phyloP scores from a whole-genome alignment of 495 filamentous ascomycete species.

The Bombardia bombarda region DNA sequence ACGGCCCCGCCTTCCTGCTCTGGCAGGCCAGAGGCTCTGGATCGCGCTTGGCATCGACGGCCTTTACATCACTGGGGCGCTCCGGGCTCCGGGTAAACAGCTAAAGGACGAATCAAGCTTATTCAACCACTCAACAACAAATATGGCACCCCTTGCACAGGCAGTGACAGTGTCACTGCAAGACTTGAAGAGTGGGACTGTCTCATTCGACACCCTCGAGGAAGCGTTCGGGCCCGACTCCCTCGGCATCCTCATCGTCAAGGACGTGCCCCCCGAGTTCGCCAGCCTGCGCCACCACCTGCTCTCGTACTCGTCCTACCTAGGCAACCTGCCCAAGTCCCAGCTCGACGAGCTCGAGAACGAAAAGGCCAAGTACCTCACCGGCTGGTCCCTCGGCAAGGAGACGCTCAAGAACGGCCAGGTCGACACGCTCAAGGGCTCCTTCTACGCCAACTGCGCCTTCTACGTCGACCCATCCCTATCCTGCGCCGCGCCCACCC shows the following conservation, averaged over 20 bases:
- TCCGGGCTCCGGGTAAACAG: too few species aligned
- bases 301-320: constrained; percentile 79
- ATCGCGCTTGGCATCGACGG: too few species aligned
- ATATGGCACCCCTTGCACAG: constrained; percentile 37
- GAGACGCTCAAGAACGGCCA: constrained; percentile 86
- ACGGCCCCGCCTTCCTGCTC: too few species aligned
- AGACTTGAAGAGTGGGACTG: constrained; percentile 46
- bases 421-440: constrained; percentile 90
- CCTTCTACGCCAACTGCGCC: constrained; percentile 93
- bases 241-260: constrained; percentile 86
- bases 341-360: constrained; percentile 64
- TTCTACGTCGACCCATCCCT: constrained; percentile 70
- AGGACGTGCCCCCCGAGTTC: constrained; percentile 69
- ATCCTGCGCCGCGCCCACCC: constrained; percentile 49
- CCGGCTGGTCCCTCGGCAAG: constrained; percentile 79
- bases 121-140: too few species aligned
- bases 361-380: constrained; percentile 53
- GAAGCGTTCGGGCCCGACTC: constrained; percentile 88
- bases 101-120: too few species aligned
- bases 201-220: constrained; percentile 66
- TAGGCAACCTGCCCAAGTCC: constrained; percentile 69
- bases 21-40: too few species aligned
- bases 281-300: constrained; percentile 57
- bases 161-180: constrained; percentile 45
- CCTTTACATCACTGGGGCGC: too few species aligned